Percentiles rank a stretch among this genome's conserved stretches.
Conservation (phyloP, 2,329 filamentous ascomycete species). For the Neobulgaria alba region DNA sequence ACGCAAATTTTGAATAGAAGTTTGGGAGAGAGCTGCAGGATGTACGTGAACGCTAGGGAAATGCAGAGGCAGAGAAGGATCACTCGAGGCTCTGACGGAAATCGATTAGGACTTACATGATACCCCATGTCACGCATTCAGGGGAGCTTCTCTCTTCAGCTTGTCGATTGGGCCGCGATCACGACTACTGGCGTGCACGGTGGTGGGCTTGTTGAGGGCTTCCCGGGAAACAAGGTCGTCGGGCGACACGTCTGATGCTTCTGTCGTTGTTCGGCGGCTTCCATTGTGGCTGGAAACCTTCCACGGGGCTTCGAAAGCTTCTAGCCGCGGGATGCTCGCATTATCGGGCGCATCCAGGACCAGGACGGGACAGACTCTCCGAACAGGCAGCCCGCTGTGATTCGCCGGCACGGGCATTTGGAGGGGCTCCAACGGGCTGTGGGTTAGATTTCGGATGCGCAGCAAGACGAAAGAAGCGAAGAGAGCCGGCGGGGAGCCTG, state of each 20-base stretch:
- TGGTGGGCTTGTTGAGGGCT: neutral
- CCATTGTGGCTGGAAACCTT: constrained; percentile 20
- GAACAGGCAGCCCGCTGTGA: neutral
- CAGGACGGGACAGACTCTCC: neutral
- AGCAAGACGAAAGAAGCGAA: neutral
- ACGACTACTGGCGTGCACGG: neutral
- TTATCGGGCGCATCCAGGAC: neutral
- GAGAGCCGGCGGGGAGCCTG: too few relatives aligned
- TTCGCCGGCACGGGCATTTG: too few relatives aligned
- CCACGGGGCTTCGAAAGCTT: constrained; percentile 20
- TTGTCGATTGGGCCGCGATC: too few relatives aligned
- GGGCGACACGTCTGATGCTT: constrained; percentile 2
- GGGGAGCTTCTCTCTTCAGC: too few relatives aligned
- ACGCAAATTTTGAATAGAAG: neutral
- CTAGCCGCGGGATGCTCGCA: constrained; percentile 15
- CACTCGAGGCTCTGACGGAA: constrained; percentile 5
- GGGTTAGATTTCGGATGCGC: neutral
- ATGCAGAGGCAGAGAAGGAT: constrained; percentile 7
- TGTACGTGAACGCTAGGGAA: constrained; percentile 8
- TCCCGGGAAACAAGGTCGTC: neutral
- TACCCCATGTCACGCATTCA: constrained; percentile 11
- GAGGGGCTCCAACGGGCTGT: neutral
- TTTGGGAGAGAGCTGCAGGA: neutral
- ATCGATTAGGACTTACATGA: constrained; percentile 5
- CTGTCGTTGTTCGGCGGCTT: constrained; percentile 17